Evolutionary conservation across 176 grass and related monocot genomes (phyloP).

Genomic region (Calamus simplicifolius): DNA sequence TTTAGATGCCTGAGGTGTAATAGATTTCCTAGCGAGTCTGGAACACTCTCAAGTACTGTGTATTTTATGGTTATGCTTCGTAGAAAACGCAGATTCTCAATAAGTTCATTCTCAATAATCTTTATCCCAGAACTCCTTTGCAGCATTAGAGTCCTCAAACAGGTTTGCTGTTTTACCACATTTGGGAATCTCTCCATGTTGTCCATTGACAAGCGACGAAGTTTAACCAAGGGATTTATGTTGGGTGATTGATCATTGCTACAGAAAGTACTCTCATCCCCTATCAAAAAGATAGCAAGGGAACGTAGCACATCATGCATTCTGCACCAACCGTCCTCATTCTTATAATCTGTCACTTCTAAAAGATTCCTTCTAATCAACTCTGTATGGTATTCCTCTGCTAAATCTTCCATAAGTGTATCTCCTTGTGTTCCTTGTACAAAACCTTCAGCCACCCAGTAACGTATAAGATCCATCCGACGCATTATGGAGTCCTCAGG

Average conservation of each 20-base stretch:
- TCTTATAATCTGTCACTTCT: conserved; percentile 34
- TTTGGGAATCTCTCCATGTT: conserved; percentile 36
- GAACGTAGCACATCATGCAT: conserved; percentile 50
- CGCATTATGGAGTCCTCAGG: conserved; percentile 48
- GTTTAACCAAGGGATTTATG: conserved; percentile 37
- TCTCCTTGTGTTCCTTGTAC: conserved; percentile 14
- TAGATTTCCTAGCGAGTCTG: conserved; percentile 53
- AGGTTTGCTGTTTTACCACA: conserved; percentile 59
- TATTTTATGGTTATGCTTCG: conserved; percentile 57
- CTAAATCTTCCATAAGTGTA: conserved; percentile 42
- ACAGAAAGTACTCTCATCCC: conserved; percentile 58
- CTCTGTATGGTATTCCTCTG: conserved; percentile 57
- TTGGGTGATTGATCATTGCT: conserved; percentile 29
- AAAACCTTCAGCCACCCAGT: conserved; percentile 77
- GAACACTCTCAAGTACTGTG: conserved; percentile 42
- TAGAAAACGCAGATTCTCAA: conserved; percentile 39
- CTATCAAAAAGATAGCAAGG: conserved; percentile 40
- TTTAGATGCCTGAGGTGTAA: conserved; percentile 72
- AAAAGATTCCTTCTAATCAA: conserved; percentile 62
- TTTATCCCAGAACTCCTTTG: conserved; percentile 47
- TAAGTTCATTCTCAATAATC: conserved; percentile 41
- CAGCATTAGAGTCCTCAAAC: conserved; percentile 61
- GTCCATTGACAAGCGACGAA: conserved; percentile 43
- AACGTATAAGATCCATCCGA: conserved; percentile 43
- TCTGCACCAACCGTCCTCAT: conserved; percentile 40